These are phyloP conservation scores for Cenococcum geophilum DNA, from an alignment of 495 filamentous ascomycete genomes.

Conservation along the genomic window DNA sequence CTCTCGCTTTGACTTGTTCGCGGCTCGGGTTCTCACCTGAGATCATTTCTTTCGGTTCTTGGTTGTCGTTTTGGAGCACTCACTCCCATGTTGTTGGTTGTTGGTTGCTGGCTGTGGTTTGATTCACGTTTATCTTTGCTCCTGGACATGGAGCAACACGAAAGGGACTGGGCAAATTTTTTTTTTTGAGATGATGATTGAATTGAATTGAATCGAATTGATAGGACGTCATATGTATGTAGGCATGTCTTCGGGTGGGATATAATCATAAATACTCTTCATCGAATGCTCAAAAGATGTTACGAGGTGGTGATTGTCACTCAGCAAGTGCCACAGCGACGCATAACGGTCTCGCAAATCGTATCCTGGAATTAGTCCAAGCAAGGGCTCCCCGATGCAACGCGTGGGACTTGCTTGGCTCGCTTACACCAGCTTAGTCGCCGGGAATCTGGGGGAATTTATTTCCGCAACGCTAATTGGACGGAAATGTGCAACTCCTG, in stretches of 20 bases:
- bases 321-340: too few species aligned
- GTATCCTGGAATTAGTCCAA: too few species aligned
- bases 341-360: too few species aligned
- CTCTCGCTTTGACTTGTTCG: constrained; percentile 1
- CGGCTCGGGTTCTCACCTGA: neutral
- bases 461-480: too few species aligned
- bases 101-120: neutral
- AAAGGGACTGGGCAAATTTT: neutral
- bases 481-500: too few species aligned
- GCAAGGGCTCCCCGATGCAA: too few species aligned
- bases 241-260: neutral
- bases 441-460: too few species aligned
- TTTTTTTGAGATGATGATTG: constrained; percentile 4
- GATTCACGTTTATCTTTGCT: neutral
- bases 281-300: neutral
- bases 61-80: constrained; percentile 10
- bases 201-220: constrained; percentile 8
- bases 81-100: constrained; percentile 18
- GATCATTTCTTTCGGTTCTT: neutral
- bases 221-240: constrained; percentile 7
- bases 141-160: neutral
- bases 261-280: neutral
- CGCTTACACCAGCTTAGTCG: too few species aligned
- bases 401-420: too few species aligned
- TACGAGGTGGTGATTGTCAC: too few species aligned